Percentiles rank a stretch among this genome's conserved stretches.
Conservation (phyloP, 306 rosid species). For the Fragaria nilgerrensis region DNA sequence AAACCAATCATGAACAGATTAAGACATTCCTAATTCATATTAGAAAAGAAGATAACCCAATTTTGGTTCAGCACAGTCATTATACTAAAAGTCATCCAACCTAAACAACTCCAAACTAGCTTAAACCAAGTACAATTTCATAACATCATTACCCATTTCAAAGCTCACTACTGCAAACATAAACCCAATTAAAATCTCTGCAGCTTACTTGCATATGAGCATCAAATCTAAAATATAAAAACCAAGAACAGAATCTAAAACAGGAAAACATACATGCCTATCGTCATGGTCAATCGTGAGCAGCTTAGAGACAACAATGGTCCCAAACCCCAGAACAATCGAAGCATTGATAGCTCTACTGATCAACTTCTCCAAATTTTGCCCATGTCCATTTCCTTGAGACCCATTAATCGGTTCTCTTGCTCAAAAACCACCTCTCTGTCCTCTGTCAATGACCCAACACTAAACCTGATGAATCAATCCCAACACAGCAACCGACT, state of each 20-base stretch:
- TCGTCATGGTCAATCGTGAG: constrained; percentile 85
- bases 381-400: constrained; percentile 24
- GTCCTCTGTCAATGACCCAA: constrained; percentile 54
- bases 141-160: neutral
- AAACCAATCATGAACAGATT: neutral
- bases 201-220: neutral
- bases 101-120: neutral
- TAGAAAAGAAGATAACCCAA: neutral
- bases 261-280: constrained; percentile 70
- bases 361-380: constrained; percentile 33
- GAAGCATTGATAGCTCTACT: constrained; percentile 61
- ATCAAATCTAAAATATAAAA: neutral
- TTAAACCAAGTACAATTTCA: neutral
- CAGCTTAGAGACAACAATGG: constrained; percentile 78
- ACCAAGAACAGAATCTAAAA: neutral
- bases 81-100: neutral
- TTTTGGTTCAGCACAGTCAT: neutral
- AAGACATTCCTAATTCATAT: neutral
- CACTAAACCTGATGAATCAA: constrained; percentile 17
- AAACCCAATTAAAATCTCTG: too few relatives aligned
- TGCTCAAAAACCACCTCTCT: constrained; percentile 35
- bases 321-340: too few relatives aligned
- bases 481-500: neutral
- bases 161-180: neutral
- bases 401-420: constrained; percentile 37